A percentile compares a stretch with the other conserved stretches of the same genome.
Evolutionary conservation across 371 early-diverging fungal species (phyloP).

Genomic region (Ecytonucleospora hepatopenaei): DNA sequence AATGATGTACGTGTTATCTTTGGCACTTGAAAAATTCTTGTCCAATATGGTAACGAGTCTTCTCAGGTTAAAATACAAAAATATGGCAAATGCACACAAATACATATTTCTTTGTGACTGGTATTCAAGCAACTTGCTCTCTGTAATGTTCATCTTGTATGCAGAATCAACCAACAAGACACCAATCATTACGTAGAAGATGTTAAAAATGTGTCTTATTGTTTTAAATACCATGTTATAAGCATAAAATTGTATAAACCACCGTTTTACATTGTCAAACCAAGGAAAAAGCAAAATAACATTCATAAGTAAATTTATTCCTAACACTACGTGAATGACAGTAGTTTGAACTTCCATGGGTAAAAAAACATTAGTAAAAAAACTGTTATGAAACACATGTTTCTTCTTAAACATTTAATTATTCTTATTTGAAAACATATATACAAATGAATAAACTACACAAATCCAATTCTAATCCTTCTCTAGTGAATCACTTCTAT

Average conservation of each 20-base stretch:
- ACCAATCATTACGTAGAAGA: constrained; percentile 34
- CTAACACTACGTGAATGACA: constrained; percentile 20
- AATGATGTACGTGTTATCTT: constrained; percentile 13
- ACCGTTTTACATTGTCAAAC: constrained; percentile 11
- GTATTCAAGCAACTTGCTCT: constrained; percentile 19
- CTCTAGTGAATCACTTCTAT: too few relatives aligned
- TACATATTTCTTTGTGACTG: constrained; percentile 42
- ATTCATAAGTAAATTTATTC: constrained; percentile 20
- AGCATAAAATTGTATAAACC: constrained; percentile 8
- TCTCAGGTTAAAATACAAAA: constrained; percentile 21
- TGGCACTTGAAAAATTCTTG: constrained; percentile 16
- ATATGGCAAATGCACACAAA: constrained; percentile 39
- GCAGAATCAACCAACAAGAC: constrained; percentile 32
- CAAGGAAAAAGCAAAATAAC: constrained; percentile 23
- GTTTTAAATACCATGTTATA: constrained; percentile 2
- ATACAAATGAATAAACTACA: too few relatives aligned
- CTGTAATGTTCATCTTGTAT: constrained; percentile 14
- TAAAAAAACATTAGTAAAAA: not conserved
- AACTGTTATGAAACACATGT: too few relatives aligned
- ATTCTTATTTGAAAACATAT: too few relatives aligned
- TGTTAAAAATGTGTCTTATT: constrained; percentile 26
- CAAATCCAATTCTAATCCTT: too few relatives aligned
- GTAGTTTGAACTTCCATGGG: constrained; percentile 23
- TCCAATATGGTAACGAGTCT: constrained; percentile 22
- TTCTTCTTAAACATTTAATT: too few relatives aligned